Conservation (phyloP, 169 alveolate species). For the Fabrea salina region DNA sequence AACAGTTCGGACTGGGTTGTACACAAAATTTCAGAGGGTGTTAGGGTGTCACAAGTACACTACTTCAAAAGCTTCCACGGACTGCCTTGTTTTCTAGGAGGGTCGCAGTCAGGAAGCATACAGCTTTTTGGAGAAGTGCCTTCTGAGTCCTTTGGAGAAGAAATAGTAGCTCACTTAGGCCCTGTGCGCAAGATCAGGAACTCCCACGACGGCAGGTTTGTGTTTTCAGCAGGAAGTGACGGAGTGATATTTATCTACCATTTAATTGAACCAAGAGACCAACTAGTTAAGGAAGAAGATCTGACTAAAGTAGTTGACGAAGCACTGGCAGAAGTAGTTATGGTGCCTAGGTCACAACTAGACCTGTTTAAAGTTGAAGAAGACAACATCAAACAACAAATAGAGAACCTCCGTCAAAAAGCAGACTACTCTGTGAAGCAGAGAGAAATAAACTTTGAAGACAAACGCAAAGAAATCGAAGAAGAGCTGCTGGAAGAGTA, state of each 20-base stretch:
- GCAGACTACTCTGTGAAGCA: slow-evolving; percentile 50
- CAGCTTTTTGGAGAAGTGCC: slow-evolving; percentile 38
- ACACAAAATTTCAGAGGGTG: neutral
- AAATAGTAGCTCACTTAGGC: slow-evolving; percentile 61
- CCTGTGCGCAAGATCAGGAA: slow-evolving; percentile 50
- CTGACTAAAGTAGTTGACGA: slow-evolving; percentile 47
- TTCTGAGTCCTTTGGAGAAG: slow-evolving; percentile 39
- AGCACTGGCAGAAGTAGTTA: slow-evolving; percentile 50
- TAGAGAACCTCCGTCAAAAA: slow-evolving; percentile 53
- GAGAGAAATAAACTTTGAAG: slow-evolving; percentile 43
- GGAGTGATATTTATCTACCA: slow-evolving; percentile 67
- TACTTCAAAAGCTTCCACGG: slow-evolving; percentile 35
- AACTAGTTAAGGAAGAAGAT: slow-evolving; percentile 9
- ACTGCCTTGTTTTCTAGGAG: slow-evolving; percentile 42
- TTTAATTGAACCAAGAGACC: slow-evolving; percentile 48
- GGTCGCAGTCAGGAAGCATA: slow-evolving; percentile 46
- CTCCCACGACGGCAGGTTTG: slow-evolving; percentile 71
- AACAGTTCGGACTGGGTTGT: neutral
- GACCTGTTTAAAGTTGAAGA: slow-evolving; percentile 36
- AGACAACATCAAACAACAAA: slow-evolving; percentile 50
- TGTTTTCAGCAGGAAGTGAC: slow-evolving; percentile 76
- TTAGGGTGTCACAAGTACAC: slow-evolving; percentile 18
- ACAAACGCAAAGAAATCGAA: slow-evolving; percentile 50
- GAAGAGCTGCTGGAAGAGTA: slow-evolving; percentile 49
- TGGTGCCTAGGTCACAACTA: slow-evolving; percentile 37